Conservation (phyloP, 2,329 filamentous ascomycete species). For the Neofusicoccum sp. region DNA sequence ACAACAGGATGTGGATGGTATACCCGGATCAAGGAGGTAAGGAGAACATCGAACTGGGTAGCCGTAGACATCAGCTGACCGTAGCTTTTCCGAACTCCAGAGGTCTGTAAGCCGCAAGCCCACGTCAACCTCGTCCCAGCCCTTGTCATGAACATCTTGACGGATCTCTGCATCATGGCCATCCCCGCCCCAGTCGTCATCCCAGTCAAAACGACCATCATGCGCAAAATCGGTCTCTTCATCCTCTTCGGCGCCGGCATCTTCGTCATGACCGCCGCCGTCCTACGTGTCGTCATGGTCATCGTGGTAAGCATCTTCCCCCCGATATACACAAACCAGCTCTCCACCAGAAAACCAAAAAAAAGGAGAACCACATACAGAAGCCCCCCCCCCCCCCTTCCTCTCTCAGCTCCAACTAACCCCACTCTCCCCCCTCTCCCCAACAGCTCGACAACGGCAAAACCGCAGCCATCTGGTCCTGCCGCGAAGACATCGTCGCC, state of each 20-base stretch:
- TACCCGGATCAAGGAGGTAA: constrained; percentile 40
- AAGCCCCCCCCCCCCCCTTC: not conserved
- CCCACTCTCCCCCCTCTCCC: not conserved
- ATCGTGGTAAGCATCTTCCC: constrained; percentile 28
- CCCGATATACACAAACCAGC: too few species aligned
- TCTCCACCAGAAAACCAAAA: too few species aligned
- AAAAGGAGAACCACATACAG: too few species aligned
- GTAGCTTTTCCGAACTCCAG: constrained; percentile 2
- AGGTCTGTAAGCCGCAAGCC: constrained; percentile 35
- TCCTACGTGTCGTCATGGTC: constrained; percentile 28
- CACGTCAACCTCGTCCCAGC: constrained; percentile 33
- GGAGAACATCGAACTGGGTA: not conserved
- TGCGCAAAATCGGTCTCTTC: constrained; percentile 31
- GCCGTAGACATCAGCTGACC: too few species aligned
- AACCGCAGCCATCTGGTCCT: constrained; percentile 38
- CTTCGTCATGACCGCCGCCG: constrained; percentile 36
- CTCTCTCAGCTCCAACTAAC: not conserved
- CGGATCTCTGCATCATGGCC: constrained; percentile 36
- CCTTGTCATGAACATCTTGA: constrained; percentile 34
- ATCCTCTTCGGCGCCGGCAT: constrained; percentile 35
- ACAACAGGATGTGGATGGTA: constrained; percentile 37
- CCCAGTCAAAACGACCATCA: constrained; percentile 28
- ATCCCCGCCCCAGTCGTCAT: constrained; percentile 38
- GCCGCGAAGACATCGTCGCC: constrained; percentile 40
- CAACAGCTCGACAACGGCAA: constrained; percentile 20